These are phyloP conservation scores for Scutellaria minor DNA, from an alignment of 257 asterid genomes.

Conservation along the genomic window DNA sequence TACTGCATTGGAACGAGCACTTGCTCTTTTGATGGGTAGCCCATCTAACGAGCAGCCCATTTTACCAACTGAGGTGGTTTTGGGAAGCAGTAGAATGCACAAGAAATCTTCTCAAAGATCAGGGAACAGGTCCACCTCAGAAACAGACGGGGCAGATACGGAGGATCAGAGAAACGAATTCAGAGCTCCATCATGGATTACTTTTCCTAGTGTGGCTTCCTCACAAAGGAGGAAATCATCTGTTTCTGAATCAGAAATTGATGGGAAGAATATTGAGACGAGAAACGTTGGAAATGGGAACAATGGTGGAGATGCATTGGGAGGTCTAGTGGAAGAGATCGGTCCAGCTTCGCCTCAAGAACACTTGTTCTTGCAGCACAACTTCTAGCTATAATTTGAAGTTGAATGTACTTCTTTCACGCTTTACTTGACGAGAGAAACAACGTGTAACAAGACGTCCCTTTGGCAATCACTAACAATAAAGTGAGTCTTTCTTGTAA, in stretches of 20 bases:
- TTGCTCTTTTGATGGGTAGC: slow-evolving; percentile 83
- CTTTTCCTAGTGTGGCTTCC: slow-evolving; percentile 91
- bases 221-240: slow-evolving; percentile 88
- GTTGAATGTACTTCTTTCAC: not conserved
- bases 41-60: slow-evolving; percentile 92
- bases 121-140: slow-evolving; percentile 73
- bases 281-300: slow-evolving; percentile 52
- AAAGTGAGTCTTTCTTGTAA: slow-evolving; percentile 25
- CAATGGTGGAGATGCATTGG: slow-evolving; percentile 57
- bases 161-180: slow-evolving; percentile 81
- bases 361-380: slow-evolving; percentile 84
- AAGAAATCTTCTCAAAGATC: slow-evolving; percentile 80
- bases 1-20: slow-evolving; percentile 78
- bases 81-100: slow-evolving; percentile 92
- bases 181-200: slow-evolving; percentile 92
- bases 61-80: slow-evolving; percentile 86
- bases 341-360: slow-evolving; percentile 94
- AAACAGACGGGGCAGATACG: slow-evolving; percentile 66
- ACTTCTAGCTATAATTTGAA: slow-evolving; percentile 51
- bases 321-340: slow-evolving; percentile 83
- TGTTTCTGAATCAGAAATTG: slow-evolving; percentile 79
- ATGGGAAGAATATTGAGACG: slow-evolving; percentile 57
- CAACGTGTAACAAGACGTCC: slow-evolving; percentile 18
- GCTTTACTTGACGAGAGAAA: slow-evolving; percentile 13
- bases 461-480: slow-evolving; percentile 7